Evolutionary conservation across 441 rosid genomes (phyloP).

Genomic region (Dalechampia spathulata): DNA sequence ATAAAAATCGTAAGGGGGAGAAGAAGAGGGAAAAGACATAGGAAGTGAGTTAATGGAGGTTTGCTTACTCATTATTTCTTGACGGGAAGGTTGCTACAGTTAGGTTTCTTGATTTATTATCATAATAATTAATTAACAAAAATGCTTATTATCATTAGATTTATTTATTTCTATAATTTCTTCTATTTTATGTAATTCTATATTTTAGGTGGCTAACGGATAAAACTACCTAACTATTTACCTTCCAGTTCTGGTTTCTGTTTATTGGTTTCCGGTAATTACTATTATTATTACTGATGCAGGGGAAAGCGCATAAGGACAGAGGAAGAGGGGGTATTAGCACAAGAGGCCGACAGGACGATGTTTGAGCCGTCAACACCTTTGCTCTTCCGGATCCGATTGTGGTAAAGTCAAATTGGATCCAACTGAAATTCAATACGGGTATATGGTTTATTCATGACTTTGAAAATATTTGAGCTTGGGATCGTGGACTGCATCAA

Average conservation of each 20-base stretch:
- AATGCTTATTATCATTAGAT: too few species aligned
- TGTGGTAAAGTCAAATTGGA: too few species aligned
- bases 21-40: conserved; percentile 9
- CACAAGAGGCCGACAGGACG: conserved; percentile 27
- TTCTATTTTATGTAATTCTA: too few species aligned
- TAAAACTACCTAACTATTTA: not conserved
- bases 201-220: not conserved
- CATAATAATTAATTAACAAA: too few species aligned
- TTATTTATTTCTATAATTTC: too few species aligned
- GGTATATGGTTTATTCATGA: too few species aligned
- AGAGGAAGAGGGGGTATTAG: not conserved
- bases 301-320: not conserved
- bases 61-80: conserved; percentile 8
- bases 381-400: too few species aligned
- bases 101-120: conserved; percentile 7
- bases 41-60: conserved; percentile 3
- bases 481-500: too few species aligned
- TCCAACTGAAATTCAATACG: too few species aligned
- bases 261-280: not conserved
- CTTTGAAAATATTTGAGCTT: too few species aligned
- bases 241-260: not conserved
- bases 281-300: not conserved
- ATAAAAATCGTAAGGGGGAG: conserved; percentile 22
- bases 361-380: conserved; percentile 24
- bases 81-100: conserved; percentile 15